Base-by-base conservation (phyloP, 257 asterid genomes). In the Capsicum chinense region DNA sequence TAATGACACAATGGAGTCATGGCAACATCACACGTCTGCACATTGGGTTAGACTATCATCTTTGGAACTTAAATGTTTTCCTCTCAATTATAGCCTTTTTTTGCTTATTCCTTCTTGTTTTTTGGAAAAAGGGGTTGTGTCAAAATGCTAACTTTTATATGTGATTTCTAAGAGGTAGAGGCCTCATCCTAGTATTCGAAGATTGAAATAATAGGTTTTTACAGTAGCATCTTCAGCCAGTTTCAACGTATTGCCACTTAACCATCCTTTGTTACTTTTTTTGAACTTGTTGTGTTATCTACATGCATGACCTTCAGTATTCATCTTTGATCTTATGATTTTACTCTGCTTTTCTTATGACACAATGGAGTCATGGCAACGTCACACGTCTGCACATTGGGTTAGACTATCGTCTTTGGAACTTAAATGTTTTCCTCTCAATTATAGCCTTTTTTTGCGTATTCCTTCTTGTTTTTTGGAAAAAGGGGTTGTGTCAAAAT, bases 41-140 rank as follows among this genome's bases (percentile, higher is more conserved):
- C 64, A 78, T 50, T 78, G 64, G 82, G 64, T 78, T 78, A 78
- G 82, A 78, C 60, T 4, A 15, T 54, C 64, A 26, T 78, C 82
- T 54, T 54, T 78, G 64, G 2, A 74, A 74, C 81, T 21, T 21
- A 50, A 63, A 6, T 19, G 81, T 50, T 50, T 42, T 54, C 13
- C 54, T 78, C 50, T 26, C 64, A 78, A 14, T 54, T 78, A 52
- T 76, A 2, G 42, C 82, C 13, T 21, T 0, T 9, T 48, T 66
- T 26, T 7, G 19, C 50, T 33, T 39, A 54, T 78, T 76, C 81
- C 81, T 76, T 76, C 63, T 0, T 26, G 12, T 1, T 26, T 5
- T 52, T 7, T 0, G 50, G 0, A 9, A 78, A 54, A 26, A 0
- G 5, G 64, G 9, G 12, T 33, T 78, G 9, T 1, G 0, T 78